A percentile compares a stretch with the other conserved stretches of the same genome.
Conservation (phyloP, 805 yeast species). For the Vanderwaltozyma yarrowii region DNA sequence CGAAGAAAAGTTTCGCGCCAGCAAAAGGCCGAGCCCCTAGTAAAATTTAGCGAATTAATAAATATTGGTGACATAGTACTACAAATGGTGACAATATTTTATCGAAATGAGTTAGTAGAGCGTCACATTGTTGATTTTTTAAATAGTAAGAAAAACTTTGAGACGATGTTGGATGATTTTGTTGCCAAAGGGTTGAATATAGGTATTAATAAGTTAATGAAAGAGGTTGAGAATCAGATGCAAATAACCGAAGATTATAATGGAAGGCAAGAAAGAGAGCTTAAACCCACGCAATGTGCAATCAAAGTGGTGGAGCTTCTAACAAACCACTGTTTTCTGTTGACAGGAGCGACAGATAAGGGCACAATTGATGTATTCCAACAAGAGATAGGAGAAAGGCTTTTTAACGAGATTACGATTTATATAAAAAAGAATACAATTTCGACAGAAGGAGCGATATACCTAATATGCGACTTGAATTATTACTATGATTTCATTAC, state of each 20-base stretch:
- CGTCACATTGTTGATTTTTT: too few relatives aligned
- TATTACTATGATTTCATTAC: conserved; percentile 65
- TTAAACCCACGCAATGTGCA: conserved; percentile 49
- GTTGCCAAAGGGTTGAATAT: conserved; percentile 89
- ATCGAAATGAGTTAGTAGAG: too few relatives aligned
- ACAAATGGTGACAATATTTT: too few relatives aligned
- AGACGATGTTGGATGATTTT: conserved; percentile 68
- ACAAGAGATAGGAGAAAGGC: conserved; percentile 85
- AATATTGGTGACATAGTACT: too few relatives aligned
- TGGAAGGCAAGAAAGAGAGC: not conserved
- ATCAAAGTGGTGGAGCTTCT: conserved; percentile 49
- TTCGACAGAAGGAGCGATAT: conserved; percentile 74
- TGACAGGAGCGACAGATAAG: conserved; percentile 71
- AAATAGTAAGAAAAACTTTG: conserved; percentile 33
- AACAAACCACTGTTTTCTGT: conserved; percentile 57
- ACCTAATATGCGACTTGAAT: conserved; percentile 66
- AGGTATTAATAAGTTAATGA: conserved; percentile 83
- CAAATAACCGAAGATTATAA: not conserved
- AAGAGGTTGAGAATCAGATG: conserved; percentile 47
- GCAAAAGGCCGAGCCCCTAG: too few relatives aligned
- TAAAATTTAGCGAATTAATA: too few relatives aligned
- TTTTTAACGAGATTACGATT: conserved; percentile 67
- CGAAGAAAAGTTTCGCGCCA: too few relatives aligned
- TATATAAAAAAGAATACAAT: conserved; percentile 63
- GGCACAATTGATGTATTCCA: conserved; percentile 66